phyloP scores from a whole-genome alignment of 768 basidiomycete species.

The Boletus rubescentipes region DNA sequence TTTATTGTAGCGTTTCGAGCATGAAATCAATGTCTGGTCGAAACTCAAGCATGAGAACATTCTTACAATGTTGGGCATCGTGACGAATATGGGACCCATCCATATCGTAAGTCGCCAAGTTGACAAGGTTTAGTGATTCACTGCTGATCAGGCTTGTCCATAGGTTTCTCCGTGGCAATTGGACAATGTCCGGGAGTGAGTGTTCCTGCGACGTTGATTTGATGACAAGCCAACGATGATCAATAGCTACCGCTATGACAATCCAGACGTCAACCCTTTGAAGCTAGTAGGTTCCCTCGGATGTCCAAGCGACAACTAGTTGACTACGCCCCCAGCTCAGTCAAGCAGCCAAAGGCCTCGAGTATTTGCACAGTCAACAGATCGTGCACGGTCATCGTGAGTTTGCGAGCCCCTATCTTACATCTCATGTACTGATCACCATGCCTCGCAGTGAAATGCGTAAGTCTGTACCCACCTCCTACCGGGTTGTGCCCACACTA shows the following conservation, averaged over 20 bases:
- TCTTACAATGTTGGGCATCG: slow-evolving; percentile 52
- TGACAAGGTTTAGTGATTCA: background rate
- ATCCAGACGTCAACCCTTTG: slow-evolving; percentile 40
- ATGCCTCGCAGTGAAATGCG: slow-evolving; percentile 52
- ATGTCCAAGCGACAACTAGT: background rate
- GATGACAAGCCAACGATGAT: background rate
- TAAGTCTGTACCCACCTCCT: slow-evolving; percentile 32
- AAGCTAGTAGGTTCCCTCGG: slow-evolving; percentile 36
- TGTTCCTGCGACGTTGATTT: background rate
- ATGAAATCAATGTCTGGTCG: slow-evolving; percentile 56
- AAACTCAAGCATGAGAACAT: slow-evolving; percentile 47
- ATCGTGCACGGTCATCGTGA: slow-evolving; percentile 62
- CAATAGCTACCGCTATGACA: slow-evolving; percentile 41
- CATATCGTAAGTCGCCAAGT: slow-evolving; percentile 40
- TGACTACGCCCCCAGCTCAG: slow-evolving; percentile 36
- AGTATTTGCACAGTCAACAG: slow-evolving; percentile 51
- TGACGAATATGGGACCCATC: slow-evolving; percentile 51
- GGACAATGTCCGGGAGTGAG: slow-evolving; percentile 54
- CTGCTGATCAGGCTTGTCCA: background rate
- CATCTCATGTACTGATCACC: slow-evolving; percentile 4
- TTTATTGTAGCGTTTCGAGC: slow-evolving; percentile 48
- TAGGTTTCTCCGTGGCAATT: slow-evolving; percentile 66
- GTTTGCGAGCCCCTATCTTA: slow-evolving; percentile 21
- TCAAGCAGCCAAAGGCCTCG: slow-evolving; percentile 56
- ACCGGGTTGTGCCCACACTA: background rate